Conservation (phyloP, 805 yeast genomes). For the Komagataella pseudopastoris region DNA sequence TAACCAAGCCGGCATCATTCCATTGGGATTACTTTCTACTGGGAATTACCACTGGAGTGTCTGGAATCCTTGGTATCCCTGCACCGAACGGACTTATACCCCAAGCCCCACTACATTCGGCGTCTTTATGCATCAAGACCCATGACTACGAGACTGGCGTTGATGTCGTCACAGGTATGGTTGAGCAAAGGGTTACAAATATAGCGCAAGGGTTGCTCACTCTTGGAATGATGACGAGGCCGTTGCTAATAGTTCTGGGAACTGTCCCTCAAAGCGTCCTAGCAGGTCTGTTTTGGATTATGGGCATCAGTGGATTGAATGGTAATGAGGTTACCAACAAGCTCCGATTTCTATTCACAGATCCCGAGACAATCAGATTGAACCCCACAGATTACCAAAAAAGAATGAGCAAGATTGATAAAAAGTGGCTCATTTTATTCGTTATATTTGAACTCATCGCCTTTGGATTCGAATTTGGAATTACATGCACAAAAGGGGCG, state of each 20-base stretch:
- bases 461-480: slow-evolving; percentile 69
- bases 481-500: slow-evolving; percentile 80
- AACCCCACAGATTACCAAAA: slow-evolving; percentile 6
- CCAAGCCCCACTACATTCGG: slow-evolving; percentile 91
- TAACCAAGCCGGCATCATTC: slow-evolving; percentile 77
- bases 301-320: slow-evolving; percentile 76
- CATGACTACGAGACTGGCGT: slow-evolving; percentile 17
- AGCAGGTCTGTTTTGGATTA: slow-evolving; percentile 84
- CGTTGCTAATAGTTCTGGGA: slow-evolving; percentile 68
- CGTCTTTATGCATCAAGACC: slow-evolving; percentile 50
- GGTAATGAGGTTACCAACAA: slow-evolving; percentile 52
- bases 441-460: slow-evolving; percentile 48
- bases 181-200: slow-evolving; percentile 84
- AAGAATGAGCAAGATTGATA: slow-evolving; percentile 16
- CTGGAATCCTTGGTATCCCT: slow-evolving; percentile 85
- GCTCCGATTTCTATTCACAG: slow-evolving; percentile 50
- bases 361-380: slow-evolving; percentile 20
- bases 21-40: slow-evolving; percentile 85
- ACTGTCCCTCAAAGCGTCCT: slow-evolving; percentile 86
- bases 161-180: slow-evolving; percentile 36
- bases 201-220: slow-evolving; percentile 75
- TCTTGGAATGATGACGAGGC: slow-evolving; percentile 81
- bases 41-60: slow-evolving; percentile 76
- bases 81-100: slow-evolving; percentile 96
- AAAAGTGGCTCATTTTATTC: slow-evolving; percentile 42